Evolutionary conservation across 2,329 filamentous ascomycete genomes (phyloP), one percentile per base, ranked within the genome.

Genomic region (Rutstroemia sp.): DNA sequence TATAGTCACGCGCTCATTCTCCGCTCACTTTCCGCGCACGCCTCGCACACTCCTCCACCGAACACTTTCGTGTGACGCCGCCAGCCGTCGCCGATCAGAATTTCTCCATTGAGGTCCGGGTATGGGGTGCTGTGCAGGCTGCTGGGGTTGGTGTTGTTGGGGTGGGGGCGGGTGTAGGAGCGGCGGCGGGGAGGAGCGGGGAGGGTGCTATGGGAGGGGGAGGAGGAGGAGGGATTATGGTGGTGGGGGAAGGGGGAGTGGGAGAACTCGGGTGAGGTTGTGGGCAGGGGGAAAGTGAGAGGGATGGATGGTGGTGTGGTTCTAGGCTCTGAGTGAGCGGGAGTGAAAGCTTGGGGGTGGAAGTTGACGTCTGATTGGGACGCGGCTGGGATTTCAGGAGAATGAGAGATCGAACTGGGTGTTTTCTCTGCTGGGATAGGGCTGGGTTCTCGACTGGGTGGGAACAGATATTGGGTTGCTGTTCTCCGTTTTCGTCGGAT

Each of bases 51-150:
- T 1, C 66, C 66, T 2, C 66, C 66, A 2, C 66, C 67, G 44
- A 67, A 68, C 16, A 68, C 67, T 34, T 62, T 58, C 36, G 67
- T 68, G 25, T 68, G 67, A 19, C 67, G 54, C 9, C 64, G 54
- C 66, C 66, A 68, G 12, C 61, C 61, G 17, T 66, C 62, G 3
- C 58, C 62, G 5, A 60, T 56, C 4, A 66, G 52, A 23, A 68
- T 64, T 40, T 68, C 65, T 7, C 64, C 66, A 2, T 53, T 57
- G 2, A 60, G 40, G 10, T 51, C 40, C 3, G 56, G 45, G 16
- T 44, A 30, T 21, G 23, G 30, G 44, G 19, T n/a, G 38, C 51
- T 16, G 14, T 40, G 38, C 4, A 14, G 8, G 10, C 27, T 30
- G 9, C 27, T 16, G 9, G 55, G 50, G 34, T 61, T 23, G 23